A percentile compares a stretch with the other conserved stretches of the same genome.
phyloP scores from a whole-genome alignment of 768 basidiomycete species.

The Boletus subparvulus region DNA sequence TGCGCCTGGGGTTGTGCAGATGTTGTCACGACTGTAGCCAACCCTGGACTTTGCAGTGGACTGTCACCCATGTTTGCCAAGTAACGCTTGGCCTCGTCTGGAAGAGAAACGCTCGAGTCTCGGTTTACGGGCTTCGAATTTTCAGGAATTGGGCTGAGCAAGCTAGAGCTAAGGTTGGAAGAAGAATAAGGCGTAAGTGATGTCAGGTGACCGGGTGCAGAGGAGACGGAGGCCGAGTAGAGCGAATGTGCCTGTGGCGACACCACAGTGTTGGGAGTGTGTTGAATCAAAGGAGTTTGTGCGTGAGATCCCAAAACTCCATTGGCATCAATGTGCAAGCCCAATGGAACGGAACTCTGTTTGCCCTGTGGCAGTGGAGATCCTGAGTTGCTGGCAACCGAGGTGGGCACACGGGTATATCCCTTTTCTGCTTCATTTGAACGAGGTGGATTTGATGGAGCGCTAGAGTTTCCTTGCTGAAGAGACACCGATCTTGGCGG shows the following conservation, averaged over 20 bases:
- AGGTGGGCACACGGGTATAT: conserved; percentile 2
- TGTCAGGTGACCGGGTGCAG: conserved; percentile 13
- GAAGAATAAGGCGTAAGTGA: conserved; percentile 21
- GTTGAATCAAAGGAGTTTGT: conserved; percentile 10
- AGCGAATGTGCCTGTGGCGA: conserved; percentile 9
- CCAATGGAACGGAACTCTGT: background rate
- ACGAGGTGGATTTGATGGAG: conserved; percentile 23
- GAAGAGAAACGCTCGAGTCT: conserved; percentile 67
- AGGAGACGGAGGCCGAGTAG: conserved; percentile 13
- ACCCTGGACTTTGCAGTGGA: conserved; percentile 51
- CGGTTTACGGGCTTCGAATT: conserved; percentile 45
- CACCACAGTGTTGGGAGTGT: conserved; percentile 23
- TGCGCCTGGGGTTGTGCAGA: background rate
- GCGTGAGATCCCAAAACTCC: conserved; percentile 2
- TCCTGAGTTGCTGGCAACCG: conserved; percentile 1
- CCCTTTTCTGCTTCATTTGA: conserved; percentile 13
- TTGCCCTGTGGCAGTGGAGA: conserved; percentile 6
- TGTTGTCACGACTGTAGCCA: background rate
- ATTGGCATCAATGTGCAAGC: background rate
- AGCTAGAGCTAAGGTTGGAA: conserved; percentile 15
- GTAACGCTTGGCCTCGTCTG: conserved; percentile 75
- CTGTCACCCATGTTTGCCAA: conserved; percentile 68
- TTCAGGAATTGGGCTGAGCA: conserved; percentile 30
- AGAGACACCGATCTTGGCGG: conserved; percentile 27
- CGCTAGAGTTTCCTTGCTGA: conserved; percentile 7